phyloP scores from a whole-genome alignment of 164 flowering plant genomes.

The Berberis thunbergii region DNA sequence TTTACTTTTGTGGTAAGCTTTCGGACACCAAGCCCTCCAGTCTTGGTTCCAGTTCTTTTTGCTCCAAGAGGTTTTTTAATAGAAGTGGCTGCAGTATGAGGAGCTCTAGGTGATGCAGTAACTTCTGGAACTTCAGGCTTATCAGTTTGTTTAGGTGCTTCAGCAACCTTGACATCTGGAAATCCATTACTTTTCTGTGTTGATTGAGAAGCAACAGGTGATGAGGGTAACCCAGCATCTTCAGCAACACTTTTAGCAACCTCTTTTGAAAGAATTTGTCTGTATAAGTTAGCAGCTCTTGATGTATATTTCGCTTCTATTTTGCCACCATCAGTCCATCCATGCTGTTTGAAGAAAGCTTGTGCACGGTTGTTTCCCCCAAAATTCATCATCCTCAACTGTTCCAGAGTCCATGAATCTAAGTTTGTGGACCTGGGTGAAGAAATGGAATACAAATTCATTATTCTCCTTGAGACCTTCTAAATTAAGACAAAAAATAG shows the following conservation, averaged over 20 bases:
- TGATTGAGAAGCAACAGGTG: conserved; percentile 66
- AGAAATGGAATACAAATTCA: neutral
- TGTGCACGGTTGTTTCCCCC: conserved; percentile 98
- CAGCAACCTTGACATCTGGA: conserved; percentile 38
- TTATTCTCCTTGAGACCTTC: no score
- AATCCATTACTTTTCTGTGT: conserved; percentile 44
- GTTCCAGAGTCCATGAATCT: conserved; percentile 94
- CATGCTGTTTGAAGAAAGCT: conserved; percentile 95
- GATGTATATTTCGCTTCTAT: conserved; percentile 96
- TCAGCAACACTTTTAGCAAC: conserved; percentile 81
- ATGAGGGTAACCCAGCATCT: conserved; percentile 54
- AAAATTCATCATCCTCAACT: conserved; percentile 77
- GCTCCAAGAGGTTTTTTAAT: conserved; percentile 82
- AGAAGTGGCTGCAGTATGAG: conserved; percentile 29
- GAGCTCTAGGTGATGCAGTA: conserved; percentile 44
- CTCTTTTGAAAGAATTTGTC: conserved; percentile 84
- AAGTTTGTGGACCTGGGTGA: conserved; percentile 77
- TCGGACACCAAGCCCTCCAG: conserved; percentile 92
- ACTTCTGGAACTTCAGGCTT: conserved; percentile 38
- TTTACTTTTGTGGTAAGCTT: conserved; percentile 81
- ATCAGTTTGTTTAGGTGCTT: conserved; percentile 41
- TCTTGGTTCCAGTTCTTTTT: conserved; percentile 58
- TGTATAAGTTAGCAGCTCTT: conserved; percentile 93
- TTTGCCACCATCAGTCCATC: conserved; percentile 98
- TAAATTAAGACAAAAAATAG: no score